Conservation (phyloP, 2,329 filamentous ascomycete genomes). For the Phialophora tarda region DNA sequence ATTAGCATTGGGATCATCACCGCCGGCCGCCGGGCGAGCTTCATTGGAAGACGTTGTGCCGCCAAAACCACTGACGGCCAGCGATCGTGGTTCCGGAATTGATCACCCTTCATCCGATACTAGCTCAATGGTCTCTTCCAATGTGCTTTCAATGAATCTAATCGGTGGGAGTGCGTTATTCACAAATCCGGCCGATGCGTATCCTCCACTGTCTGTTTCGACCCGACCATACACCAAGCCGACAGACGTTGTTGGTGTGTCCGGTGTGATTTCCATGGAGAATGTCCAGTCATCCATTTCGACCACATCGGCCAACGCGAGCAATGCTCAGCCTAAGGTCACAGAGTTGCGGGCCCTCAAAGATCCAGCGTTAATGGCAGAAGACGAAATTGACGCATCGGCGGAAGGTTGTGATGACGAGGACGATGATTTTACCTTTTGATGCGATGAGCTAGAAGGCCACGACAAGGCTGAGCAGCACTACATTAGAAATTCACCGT, state of each 20-base stretch:
- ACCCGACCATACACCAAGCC: neutral
- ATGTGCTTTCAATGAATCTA: conserved; percentile 7
- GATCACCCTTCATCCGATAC: conserved; percentile 12
- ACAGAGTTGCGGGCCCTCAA: conserved; percentile 9
- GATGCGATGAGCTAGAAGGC: neutral
- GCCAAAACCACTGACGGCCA: neutral
- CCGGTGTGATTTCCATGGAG: neutral
- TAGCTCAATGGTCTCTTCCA: conserved; percentile 16
- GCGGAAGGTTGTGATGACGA: neutral
- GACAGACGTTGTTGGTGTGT: neutral
- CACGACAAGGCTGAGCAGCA: neutral
- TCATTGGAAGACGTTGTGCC: neutral
- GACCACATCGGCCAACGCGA: neutral
- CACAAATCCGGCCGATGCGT: conserved; percentile 20
- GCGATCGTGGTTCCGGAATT: neutral
- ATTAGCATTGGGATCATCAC: neutral
- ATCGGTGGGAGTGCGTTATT: neutral
- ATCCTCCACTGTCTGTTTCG: neutral
- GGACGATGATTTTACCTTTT: conserved; percentile 24
- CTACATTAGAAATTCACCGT: neutral
- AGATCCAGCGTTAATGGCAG: conserved; percentile 28
- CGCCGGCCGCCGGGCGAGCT: neutral
- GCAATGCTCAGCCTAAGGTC: neutral
- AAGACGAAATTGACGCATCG: conserved; percentile 12
- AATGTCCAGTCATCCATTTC: neutral